Base-by-base conservation (phyloP, 2,329 filamentous ascomycete species). In the Triangularia verruculosa region DNA sequence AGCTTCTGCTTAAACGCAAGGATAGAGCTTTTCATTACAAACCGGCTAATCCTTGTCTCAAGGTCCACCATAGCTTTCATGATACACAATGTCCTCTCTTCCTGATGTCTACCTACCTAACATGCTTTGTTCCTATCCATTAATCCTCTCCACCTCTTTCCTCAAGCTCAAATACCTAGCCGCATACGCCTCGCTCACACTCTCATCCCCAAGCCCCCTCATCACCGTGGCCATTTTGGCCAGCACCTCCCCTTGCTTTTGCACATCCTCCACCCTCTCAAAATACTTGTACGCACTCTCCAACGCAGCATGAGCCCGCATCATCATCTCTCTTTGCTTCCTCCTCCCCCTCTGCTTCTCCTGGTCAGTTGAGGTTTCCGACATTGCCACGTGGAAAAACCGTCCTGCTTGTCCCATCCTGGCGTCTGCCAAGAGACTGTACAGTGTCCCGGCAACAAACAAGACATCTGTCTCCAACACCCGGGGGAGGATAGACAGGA, bases 141-240 rank as follows among this genome's bases (percentile, higher is more conserved):
- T n/a, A 28, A 65, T 28, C 30, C 59, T 60, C 59, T 66, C 63
- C 63, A 71, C 76, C 65, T 78, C 76, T 68, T 77, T 81, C 70
- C 81, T 80, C 57, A 91, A 70, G 67, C 84, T 83, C 51, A 89
- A 74, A 73, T 90, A 91, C 67, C 83, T 84, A 2, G 86, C 85
- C 1, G 88, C 88, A 69, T 83, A 89, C 66, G 89, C 86, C 69
- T 89, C 89, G 0, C 88, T 86, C 66, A 88, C 70, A 17, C 79
- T 80, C 68, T 81, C 75, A 69, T 93, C 89, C 0, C 89, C 90
- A 7, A 85, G 81, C 55, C 89, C 78, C 74, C 88, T 87, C 80
- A 91, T 90, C 58, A 96, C 83, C 58, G 87, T 87, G 3, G 90
- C 89, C 76, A 92, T 93, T 80, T 95, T 95, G 20, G 89, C 89